Evolutionary conservation across 257 asterid genomes (phyloP).

Genomic region (Fraxinus anomala): DNA sequence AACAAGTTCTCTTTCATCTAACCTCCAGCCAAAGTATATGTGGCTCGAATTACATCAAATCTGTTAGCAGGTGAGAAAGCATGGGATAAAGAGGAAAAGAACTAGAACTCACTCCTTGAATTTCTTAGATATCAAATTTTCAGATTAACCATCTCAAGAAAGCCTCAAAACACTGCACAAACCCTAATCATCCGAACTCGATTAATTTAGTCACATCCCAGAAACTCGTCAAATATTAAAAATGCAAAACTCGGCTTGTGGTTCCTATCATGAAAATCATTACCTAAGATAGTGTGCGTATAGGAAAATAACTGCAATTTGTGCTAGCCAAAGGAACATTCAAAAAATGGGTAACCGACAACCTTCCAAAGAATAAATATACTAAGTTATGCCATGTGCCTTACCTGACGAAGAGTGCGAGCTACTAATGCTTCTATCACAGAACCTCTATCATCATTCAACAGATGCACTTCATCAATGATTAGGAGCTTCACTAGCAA

Average conservation of each 20-base stretch:
- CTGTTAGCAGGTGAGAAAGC: not conserved
- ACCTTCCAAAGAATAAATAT: constrained; percentile 2
- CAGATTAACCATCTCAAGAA: not conserved
- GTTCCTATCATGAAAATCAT: not conserved
- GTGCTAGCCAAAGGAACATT: constrained; percentile 9
- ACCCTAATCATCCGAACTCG: not conserved
- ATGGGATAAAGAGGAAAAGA: not conserved
- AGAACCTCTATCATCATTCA: constrained; percentile 98
- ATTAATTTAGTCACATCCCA: not conserved
- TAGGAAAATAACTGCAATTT: not conserved
- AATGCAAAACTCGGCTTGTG: not conserved
- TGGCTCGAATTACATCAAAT: not conserved
- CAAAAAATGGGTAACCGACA: constrained; percentile 7
- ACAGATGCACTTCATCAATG: constrained; percentile 93
- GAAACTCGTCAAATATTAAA: not conserved
- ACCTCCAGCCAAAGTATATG: not conserved
- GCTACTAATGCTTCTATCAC: constrained; percentile 99
- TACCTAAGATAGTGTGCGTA: not conserved
- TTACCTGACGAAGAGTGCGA: constrained; percentile 97
- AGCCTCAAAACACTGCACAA: not conserved
- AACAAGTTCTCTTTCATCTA: not conserved
- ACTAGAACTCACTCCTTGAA: not conserved
- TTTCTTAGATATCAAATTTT: not conserved
- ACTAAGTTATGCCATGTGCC: constrained; percentile 20
- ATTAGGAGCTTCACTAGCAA: constrained; percentile 98